Conservation (phyloP, 768 basidiomycete species). For the Boletus rex-veris region DNA sequence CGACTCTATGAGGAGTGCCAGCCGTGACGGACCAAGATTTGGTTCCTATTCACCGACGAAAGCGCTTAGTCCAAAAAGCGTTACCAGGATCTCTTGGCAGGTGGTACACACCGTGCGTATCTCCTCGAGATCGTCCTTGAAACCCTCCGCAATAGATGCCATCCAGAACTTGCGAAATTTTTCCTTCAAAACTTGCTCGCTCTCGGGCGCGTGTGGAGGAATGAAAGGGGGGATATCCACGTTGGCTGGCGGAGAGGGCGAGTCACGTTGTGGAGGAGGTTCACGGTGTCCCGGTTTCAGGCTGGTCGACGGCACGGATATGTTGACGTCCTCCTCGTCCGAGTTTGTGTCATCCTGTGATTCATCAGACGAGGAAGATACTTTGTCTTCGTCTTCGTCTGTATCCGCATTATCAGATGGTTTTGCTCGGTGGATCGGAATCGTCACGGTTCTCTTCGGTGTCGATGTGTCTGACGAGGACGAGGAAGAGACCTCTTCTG, state of each 20-base stretch:
- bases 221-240: conserved; percentile 56
- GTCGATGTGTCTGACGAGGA: conserved; percentile 18
- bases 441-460: conserved; percentile 6
- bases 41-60: conserved; percentile 45
- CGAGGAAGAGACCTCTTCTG: conserved; percentile 29
- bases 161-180: conserved; percentile 86
- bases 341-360: conserved; percentile 1
- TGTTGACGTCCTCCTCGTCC: conserved; percentile 3
- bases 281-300: neutral
- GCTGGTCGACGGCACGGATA: neutral
- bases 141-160: conserved; percentile 76
- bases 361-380: conserved; percentile 20
- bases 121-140: conserved; percentile 79
- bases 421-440: conserved; percentile 5
- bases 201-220: conserved; percentile 35
- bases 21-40: conserved; percentile 60
- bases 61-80: neutral
- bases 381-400: conserved; percentile 12
- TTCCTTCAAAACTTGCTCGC: conserved; percentile 56
- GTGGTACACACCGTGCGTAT: conserved; percentile 62
- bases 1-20: conserved; percentile 78
- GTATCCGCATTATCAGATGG: neutral
- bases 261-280: conserved; percentile 15
- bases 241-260: conserved; percentile 22
- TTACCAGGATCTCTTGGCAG: neutral